These are phyloP conservation scores for Penicillium bovifimosum DNA, from an alignment of 495 filamentous ascomycete species.

Conservation along the genomic window DNA sequence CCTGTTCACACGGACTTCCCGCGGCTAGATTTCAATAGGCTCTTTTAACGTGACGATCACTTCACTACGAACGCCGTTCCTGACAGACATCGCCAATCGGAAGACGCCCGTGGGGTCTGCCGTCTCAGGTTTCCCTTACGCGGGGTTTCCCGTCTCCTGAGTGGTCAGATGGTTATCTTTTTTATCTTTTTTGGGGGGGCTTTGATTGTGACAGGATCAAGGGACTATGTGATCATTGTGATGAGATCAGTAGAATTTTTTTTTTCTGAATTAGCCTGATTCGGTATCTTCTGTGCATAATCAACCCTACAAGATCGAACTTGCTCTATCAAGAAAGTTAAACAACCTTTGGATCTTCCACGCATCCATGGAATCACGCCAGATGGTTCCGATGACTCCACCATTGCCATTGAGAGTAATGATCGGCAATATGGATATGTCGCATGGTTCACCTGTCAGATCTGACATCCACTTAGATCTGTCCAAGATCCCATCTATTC, in stretches of 20 bases:
- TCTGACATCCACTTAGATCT: neutral
- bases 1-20: neutral
- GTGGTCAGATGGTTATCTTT: neutral
- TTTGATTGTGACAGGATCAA: no score
- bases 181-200: no score
- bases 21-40: conserved; percentile 2
- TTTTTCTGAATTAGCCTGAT: no score
- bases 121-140: conserved; percentile 9
- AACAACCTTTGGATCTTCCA: neutral
- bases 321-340: no score
- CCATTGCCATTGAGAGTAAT: neutral
- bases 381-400: neutral
- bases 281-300: no score
- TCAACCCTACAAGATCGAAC: no score
- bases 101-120: conserved; percentile 9
- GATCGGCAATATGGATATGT: neutral
- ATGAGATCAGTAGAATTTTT: neutral
- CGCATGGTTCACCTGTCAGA: neutral
- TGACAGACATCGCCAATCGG: conserved; percentile 24
- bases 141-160: neutral
- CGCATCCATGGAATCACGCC: neutral
- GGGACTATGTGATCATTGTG: no score
- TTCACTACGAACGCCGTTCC: conserved; percentile 5
- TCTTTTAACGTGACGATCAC: conserved; percentile 3
- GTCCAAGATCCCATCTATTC: no score